Conservation (phyloP, 305 asterid species). For the Fraxinus ornus region DNA sequence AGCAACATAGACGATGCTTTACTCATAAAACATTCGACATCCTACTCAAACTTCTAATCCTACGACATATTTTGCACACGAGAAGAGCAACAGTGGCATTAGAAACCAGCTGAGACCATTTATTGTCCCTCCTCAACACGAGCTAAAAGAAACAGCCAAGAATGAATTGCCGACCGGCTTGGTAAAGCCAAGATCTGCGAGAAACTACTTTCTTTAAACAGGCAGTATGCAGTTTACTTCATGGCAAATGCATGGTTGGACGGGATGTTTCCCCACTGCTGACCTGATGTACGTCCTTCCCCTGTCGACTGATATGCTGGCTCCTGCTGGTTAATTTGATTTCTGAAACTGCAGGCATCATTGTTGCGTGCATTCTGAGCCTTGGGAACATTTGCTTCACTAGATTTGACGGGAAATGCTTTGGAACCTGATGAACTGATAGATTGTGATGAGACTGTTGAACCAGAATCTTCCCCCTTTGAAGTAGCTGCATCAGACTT, state of each 20-base stretch:
- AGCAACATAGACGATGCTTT: not conserved
- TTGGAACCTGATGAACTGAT: slow-evolving; percentile 36
- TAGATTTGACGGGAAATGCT: slow-evolving; percentile 29
- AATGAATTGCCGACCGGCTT: slow-evolving; percentile 76
- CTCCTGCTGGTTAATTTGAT: slow-evolving; percentile 40
- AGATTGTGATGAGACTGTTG: slow-evolving; percentile 30
- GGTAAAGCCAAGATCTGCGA: slow-evolving; percentile 38
- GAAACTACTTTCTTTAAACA: slow-evolving; percentile 10
- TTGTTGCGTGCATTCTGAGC: slow-evolving; percentile 18
- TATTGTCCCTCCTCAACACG: slow-evolving; percentile 14
- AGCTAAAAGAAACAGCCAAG: slow-evolving; percentile 58
- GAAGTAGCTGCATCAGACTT: slow-evolving; percentile 39
- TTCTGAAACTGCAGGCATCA: slow-evolving; percentile 31
- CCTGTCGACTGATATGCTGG: slow-evolving; percentile 26
- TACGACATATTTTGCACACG: slow-evolving; percentile 26
- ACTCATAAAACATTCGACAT: slow-evolving; percentile 3
- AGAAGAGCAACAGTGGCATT: not conserved
- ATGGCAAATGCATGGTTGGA: slow-evolving; percentile 31
- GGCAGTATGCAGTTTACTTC: slow-evolving; percentile 18
- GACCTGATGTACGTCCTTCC: slow-evolving; percentile 30
- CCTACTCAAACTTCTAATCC: slow-evolving; percentile 18
- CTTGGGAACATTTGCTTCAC: slow-evolving; percentile 28
- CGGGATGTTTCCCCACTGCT: slow-evolving; percentile 34
- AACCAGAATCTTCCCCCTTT: slow-evolving; percentile 36
- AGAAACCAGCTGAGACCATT: slow-evolving; percentile 14